Evolutionary conservation across 768 basidiomycete genomes (phyloP).

Genomic region (Boletus insuetus): DNA sequence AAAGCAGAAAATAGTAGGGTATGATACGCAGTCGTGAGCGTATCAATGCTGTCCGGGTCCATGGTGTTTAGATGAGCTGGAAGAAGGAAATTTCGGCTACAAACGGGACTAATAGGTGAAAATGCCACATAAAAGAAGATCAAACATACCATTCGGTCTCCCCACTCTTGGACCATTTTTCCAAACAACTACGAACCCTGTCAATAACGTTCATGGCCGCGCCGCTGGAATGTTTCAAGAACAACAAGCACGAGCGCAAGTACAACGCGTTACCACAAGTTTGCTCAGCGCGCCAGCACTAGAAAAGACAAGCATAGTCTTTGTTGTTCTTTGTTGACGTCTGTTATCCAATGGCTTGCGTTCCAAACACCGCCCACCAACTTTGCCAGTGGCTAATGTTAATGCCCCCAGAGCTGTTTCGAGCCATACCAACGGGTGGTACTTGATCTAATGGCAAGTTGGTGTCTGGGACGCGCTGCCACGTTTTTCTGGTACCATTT

Average conservation of each 20-base stretch:
- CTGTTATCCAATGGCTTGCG: slow-evolving; percentile 23
- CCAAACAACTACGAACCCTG: slow-evolving; percentile 47
- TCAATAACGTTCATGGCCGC: slow-evolving; percentile 58
- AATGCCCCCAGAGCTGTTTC: no score
- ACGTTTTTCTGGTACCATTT: neutral
- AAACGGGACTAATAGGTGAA: slow-evolving; percentile 14
- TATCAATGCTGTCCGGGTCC: slow-evolving; percentile 50
- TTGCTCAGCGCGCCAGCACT: slow-evolving; percentile 8
- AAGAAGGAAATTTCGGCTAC: slow-evolving; percentile 61
- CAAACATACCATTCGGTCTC: slow-evolving; percentile 58
- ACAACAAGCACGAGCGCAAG: slow-evolving; percentile 16
- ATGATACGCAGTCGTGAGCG: slow-evolving; percentile 66
- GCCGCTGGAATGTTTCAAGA: slow-evolving; percentile 6
- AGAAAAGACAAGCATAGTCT: slow-evolving; percentile 21
- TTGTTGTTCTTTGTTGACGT: slow-evolving; percentile 28
- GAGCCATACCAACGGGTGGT: neutral
- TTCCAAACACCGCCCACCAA: slow-evolving; percentile 14
- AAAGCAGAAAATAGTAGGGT: slow-evolving; percentile 62
- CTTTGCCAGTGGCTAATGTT: no score
- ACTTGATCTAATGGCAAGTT: neutral
- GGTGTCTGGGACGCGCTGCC: neutral
- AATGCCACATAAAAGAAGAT: slow-evolving; percentile 14
- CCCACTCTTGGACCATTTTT: slow-evolving; percentile 57
- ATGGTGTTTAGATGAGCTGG: slow-evolving; percentile 58
- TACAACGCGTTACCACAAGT: slow-evolving; percentile 11